Evolutionary conservation across 495 filamentous ascomycete genomes (phyloP).

Genomic region (Xylaria cubensis): DNA sequence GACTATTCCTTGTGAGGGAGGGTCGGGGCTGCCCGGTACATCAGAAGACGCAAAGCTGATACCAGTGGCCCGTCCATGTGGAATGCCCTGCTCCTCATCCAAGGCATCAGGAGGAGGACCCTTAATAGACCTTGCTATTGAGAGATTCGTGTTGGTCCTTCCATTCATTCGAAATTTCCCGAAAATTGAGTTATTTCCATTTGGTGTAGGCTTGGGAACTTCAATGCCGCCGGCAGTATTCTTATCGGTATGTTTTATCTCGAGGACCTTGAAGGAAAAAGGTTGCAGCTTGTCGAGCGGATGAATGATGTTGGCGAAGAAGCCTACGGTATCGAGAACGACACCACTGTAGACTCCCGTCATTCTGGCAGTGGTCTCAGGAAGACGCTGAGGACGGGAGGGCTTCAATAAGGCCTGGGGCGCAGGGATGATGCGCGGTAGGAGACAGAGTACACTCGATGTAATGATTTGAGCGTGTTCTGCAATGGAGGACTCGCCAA

Average conservation of each 20-base stretch:
- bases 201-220: slow-evolving; percentile 14
- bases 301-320: slow-evolving; percentile 67
- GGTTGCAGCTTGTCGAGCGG: slow-evolving; percentile 56
- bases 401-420: slow-evolving; percentile 68
- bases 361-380: slow-evolving; percentile 59
- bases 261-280: slow-evolving; percentile 54
- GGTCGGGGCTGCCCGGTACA: slow-evolving; percentile 27
- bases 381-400: slow-evolving; percentile 62
- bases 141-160: slow-evolving; percentile 11
- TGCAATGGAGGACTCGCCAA: slow-evolving; percentile 65
- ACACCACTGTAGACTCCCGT: slow-evolving; percentile 65
- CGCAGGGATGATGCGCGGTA: slow-evolving; percentile 71
- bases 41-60: slow-evolving; percentile 25
- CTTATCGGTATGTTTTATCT: slow-evolving; percentile 51
- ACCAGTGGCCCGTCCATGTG: slow-evolving; percentile 21
- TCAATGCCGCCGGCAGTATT: slow-evolving; percentile 34
- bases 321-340: slow-evolving; percentile 60
- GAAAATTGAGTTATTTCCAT: neutral
- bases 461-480: slow-evolving; percentile 64
- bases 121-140: slow-evolving; percentile 2
- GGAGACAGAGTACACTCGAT: slow-evolving; percentile 59
- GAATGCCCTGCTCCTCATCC: slow-evolving; percentile 10
- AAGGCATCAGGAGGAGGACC: slow-evolving; percentile 21
- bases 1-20: slow-evolving; percentile 32
- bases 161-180: slow-evolving; percentile 2